These are phyloP conservation scores for Coniochaeta sp. DNA, from an alignment of 2,329 filamentous ascomycete species.

Conservation along the genomic window DNA sequence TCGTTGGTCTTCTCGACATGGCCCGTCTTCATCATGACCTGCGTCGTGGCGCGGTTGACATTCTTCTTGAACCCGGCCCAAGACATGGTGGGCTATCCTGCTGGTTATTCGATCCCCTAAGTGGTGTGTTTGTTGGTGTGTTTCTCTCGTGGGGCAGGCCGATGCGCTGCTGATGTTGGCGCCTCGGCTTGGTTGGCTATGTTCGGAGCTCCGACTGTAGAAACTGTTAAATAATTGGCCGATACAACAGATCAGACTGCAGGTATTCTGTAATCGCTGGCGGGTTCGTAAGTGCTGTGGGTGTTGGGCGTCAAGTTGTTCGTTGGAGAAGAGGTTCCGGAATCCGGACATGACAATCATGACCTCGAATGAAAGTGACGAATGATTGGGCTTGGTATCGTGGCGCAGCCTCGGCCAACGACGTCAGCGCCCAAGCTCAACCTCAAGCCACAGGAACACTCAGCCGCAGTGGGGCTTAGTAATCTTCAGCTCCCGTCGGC, in stretches of 20 bases:
- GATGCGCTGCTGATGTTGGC: neutral
- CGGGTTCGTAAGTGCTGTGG: too few relatives aligned
- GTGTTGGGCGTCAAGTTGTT: neutral
- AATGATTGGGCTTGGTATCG: neutral
- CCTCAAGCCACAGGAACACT: neutral
- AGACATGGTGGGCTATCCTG: constrained; percentile 32
- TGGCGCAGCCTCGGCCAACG: neutral
- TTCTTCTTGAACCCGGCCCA: constrained; percentile 78
- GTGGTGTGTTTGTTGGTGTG: neutral
- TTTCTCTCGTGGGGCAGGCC: too few relatives aligned
- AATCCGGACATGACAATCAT: neutral
- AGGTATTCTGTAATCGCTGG: too few relatives aligned
- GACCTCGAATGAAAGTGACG: neutral
- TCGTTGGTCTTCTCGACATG: constrained; percentile 99
- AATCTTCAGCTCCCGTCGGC: too few relatives aligned
- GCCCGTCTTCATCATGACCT: constrained; percentile 99
- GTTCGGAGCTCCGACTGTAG: neutral
- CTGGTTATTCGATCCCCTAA: neutral
- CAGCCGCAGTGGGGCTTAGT: too few relatives aligned
- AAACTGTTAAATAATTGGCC: neutral
- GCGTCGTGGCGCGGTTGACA: constrained; percentile 97
- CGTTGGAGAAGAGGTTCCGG: neutral
- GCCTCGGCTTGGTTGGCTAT: too few relatives aligned
- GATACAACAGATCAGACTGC: too few relatives aligned
- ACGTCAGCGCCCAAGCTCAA: neutral